Evolutionary conservation across 2,329 filamentous ascomycete genomes (phyloP).

Genomic region (Chaetomiaceae sp.): DNA sequence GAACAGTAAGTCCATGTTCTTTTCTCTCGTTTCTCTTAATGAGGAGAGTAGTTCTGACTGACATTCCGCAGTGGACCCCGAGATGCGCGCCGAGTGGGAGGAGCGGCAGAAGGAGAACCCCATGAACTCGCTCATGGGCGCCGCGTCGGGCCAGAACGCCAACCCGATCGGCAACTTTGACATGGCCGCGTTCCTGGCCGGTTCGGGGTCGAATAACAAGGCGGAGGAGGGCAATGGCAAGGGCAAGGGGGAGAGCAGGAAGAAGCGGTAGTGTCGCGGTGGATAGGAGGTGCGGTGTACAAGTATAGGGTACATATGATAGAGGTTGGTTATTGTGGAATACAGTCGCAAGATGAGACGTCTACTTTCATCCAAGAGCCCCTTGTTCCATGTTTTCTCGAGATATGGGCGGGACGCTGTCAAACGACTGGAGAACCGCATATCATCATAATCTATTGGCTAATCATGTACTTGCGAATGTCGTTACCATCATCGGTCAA

Average conservation of each 20-base stretch:
- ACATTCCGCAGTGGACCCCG: conserved; percentile 78
- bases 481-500: background rate
- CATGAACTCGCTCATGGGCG: conserved; percentile 53
- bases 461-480: background rate
- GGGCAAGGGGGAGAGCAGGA: conserved; percentile 28
- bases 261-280: conserved; percentile 30
- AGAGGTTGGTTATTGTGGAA: too few species aligned
- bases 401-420: too few species aligned
- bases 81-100: conserved; percentile 88
- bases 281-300: too few species aligned
- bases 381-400: too few species aligned
- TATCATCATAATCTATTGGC: background rate
- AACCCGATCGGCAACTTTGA: conserved; percentile 55
- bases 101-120: conserved; percentile 76
- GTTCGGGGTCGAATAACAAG: conserved; percentile 44
- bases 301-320: too few species aligned
- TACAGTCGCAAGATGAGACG: too few species aligned
- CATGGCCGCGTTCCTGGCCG: conserved; percentile 60
- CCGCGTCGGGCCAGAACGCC: conserved; percentile 32
- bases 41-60: background rate
- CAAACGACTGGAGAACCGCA: too few species aligned
- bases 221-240: conserved; percentile 28
- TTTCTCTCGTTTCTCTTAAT: background rate
- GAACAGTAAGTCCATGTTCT: conserved; percentile 74
- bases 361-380: too few species aligned